phyloP scores from a whole-genome alignment of 495 filamentous ascomycete species.

The Podospora comata region DNA sequence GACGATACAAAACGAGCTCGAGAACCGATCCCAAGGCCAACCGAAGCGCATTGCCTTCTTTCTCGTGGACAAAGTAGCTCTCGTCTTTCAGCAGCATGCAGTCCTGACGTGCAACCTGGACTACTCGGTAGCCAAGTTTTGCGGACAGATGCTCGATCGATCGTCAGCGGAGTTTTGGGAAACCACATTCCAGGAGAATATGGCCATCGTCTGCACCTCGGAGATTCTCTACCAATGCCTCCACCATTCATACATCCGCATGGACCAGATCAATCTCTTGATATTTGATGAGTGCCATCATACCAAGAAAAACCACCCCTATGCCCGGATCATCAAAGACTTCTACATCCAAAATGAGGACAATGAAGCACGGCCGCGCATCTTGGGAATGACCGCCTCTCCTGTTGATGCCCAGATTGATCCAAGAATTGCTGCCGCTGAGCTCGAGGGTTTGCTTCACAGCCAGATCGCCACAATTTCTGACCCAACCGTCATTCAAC shows the following conservation, averaged over 20 bases:
- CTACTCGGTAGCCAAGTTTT: conserved; percentile 73
- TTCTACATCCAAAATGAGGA: conserved; percentile 58
- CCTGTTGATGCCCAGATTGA: conserved; percentile 83
- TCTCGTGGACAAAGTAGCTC: conserved; percentile 82
- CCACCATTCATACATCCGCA: conserved; percentile 74
- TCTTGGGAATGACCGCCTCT: conserved; percentile 97
- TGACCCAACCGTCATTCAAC: conserved; percentile 59
- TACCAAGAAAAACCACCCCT: conserved; percentile 90
- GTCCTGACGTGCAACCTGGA: conserved; percentile 82
- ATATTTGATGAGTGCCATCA: conserved; percentile 98
- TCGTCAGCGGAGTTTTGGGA: conserved; percentile 66
- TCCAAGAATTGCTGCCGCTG: conserved; percentile 65
- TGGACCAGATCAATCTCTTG: conserved; percentile 82
- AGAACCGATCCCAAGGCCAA: conserved; percentile 59
- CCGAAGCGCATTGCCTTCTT: conserved; percentile 75
- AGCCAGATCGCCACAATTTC: conserved; percentile 79
- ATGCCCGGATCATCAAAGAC: conserved; percentile 88
- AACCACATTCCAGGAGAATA: conserved; percentile 63
- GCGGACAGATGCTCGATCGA: conserved; percentile 56
- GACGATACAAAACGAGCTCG: conserved; percentile 73
- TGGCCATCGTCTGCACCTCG: conserved; percentile 91
- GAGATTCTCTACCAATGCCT: conserved; percentile 79
- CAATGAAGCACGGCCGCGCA: conserved; percentile 57
- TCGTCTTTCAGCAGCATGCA: conserved; percentile 87
- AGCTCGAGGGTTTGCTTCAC: conserved; percentile 75